Conservation (phyloP, 2,329 filamentous ascomycete genomes). For the Thielaviopsis cerberus region DNA sequence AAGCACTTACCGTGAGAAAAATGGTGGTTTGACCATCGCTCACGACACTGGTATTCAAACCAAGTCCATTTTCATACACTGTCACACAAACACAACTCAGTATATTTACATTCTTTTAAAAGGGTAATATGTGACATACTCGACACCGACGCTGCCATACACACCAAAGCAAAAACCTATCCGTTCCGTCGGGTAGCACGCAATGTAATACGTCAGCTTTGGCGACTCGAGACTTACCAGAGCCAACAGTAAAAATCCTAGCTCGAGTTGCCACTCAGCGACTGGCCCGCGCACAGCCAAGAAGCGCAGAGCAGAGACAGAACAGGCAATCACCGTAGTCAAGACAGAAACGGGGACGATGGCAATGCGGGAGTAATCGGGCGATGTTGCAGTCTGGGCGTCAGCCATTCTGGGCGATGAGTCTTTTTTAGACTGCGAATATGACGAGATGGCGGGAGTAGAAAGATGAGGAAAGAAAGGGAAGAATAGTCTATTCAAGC, state of each 20-base stretch:
- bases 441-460: background rate
- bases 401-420: background rate
- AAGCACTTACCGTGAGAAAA: conserved; percentile 9
- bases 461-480: background rate
- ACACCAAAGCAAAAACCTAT: conserved; percentile 9
- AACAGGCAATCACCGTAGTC: background rate
- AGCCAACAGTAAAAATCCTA: background rate
- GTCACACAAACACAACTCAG: background rate
- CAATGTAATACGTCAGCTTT: background rate
- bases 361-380: background rate
- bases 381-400: background rate
- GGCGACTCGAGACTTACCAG: background rate
- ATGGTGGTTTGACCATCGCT: background rate
- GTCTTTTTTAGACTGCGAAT: background rate
- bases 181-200: background rate
- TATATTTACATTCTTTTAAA: background rate
- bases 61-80: conserved; percentile 10
- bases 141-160: conserved; percentile 9
- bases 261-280: background rate
- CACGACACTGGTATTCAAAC: background rate
- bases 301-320: background rate
- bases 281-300: background rate
- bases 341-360: background rate
- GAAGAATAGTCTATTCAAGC: background rate
- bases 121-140: conserved; percentile 2